Evolutionary conservation across 2,329 filamentous ascomycete genomes (phyloP).

Genomic region (Aspergillus ruber): DNA sequence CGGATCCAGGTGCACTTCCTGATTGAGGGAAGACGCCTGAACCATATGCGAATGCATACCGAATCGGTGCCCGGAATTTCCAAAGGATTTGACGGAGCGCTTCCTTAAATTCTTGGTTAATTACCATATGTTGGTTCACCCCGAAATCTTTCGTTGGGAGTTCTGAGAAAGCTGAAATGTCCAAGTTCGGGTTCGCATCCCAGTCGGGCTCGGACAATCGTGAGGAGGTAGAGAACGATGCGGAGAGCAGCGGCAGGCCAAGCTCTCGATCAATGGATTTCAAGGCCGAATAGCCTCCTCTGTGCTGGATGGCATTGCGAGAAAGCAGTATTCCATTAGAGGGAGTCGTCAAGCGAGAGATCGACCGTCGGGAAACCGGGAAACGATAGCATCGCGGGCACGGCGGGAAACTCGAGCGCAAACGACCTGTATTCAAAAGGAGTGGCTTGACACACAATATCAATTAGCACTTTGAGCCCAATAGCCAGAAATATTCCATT

Average conservation of each 20-base stretch:
- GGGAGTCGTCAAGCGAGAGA: slow-evolving; percentile 19
- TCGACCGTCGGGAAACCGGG: slow-evolving; percentile 17
- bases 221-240: slow-evolving; percentile 28
- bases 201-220: slow-evolving; percentile 48
- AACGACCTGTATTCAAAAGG: slow-evolving; percentile 13
- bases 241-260: slow-evolving; percentile 13
- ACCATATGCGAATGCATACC: slow-evolving; percentile 95
- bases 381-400: slow-evolving; percentile 11
- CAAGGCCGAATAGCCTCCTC: slow-evolving; percentile 8
- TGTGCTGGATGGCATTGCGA: slow-evolving; percentile 13
- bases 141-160: slow-evolving; percentile 77
- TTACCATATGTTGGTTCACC: slow-evolving; percentile 91
- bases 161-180: slow-evolving; percentile 67
- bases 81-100: slow-evolving; percentile 78
- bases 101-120: slow-evolving; percentile 94
- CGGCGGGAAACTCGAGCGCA: slow-evolving; percentile 14
- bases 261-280: slow-evolving; percentile 8
- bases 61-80: slow-evolving; percentile 86
- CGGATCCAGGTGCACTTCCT: slow-evolving; percentile 36
- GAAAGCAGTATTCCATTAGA: slow-evolving; percentile 8
- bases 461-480: slow-evolving; percentile 3
- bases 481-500: not conserved
- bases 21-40: slow-evolving; percentile 90
- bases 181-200: slow-evolving; percentile 68
- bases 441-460: slow-evolving; percentile 13